These are phyloP conservation scores for Ceratocystiopsis minuta DNA, from an alignment of 2,329 filamentous ascomycete species.

Conservation along the genomic window DNA sequence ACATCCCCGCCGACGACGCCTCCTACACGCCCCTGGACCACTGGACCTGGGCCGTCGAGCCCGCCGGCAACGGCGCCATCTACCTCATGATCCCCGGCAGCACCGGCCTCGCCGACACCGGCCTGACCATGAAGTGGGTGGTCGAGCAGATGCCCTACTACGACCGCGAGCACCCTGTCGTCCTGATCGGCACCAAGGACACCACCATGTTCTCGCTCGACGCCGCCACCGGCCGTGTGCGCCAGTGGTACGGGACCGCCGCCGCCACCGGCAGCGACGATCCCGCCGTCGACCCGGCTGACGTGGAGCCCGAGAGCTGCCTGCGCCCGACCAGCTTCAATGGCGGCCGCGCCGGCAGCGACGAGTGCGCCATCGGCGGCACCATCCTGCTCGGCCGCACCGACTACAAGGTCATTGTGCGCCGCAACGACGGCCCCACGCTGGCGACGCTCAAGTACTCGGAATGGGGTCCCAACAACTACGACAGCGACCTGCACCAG, in stretches of 20 bases:
- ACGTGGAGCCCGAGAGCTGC: slow-evolving; percentile 53
- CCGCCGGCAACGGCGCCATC: slow-evolving; percentile 67
- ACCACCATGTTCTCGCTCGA: slow-evolving; percentile 81
- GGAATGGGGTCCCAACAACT: slow-evolving; percentile 88
- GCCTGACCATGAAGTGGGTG: slow-evolving; percentile 65
- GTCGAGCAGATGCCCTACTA: slow-evolving; percentile 69
- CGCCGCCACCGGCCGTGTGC: slow-evolving; percentile 62
- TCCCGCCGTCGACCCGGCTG: slow-evolving; percentile 23
- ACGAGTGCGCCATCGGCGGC: slow-evolving; percentile 63
- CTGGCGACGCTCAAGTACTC: slow-evolving; percentile 85
- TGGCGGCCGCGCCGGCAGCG: slow-evolving; percentile 39
- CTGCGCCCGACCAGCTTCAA: slow-evolving; percentile 43
- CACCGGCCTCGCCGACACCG: slow-evolving; percentile 42
- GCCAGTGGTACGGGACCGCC: slow-evolving; percentile 63
- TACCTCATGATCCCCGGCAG: slow-evolving; percentile 67
- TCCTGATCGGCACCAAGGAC: slow-evolving; percentile 84
- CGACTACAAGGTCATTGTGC: slow-evolving; percentile 79
- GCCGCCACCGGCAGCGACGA: slow-evolving; percentile 24
- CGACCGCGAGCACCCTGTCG: slow-evolving; percentile 55
- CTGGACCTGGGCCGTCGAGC: slow-evolving; percentile 90
- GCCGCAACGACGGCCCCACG: slow-evolving; percentile 52
- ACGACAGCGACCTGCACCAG: slow-evolving; percentile 67
- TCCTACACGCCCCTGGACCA: slow-evolving; percentile 56
- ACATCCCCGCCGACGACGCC: slow-evolving; percentile 41
- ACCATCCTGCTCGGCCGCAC: slow-evolving; percentile 71